Evolutionary conservation across 1,284 basidiomycete species (phyloP), one percentile per base, ranked within the genome.

Genomic region (Mycena citricolor): DNA sequence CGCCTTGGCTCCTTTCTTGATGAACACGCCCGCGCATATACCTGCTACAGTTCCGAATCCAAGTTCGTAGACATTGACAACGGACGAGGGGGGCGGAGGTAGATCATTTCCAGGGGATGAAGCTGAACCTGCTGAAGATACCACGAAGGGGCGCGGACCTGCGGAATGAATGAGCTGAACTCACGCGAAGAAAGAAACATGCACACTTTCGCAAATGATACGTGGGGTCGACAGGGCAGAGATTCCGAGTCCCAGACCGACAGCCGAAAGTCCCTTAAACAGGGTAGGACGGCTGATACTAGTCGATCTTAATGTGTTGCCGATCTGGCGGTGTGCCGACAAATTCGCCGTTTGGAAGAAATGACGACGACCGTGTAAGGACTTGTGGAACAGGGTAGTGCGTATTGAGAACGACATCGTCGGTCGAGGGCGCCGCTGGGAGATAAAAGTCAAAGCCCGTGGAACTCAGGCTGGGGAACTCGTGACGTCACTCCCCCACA

Each of bases 1-100:
- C 2, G 81, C 70, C 62, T 85, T 92, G 28, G 86, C 81, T 22
- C 94, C 94, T 66, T 97, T 97, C 70, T 95, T 97, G 57, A 97
- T 75, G 61, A 98, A 98, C 0, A 97, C 77, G 0, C 94, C 94
- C 0, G 91, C 83, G 59, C 92, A 97, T 37, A 97, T 64, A 2
- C 94, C 92, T 47, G 84, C 82, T 1, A 89, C 80, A 11, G 90
- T 89, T 23, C 94, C 94, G 60, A 97, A 97, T 0, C 83, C 75
- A 33, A 97, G 79, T 58, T 94, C 83, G 60, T 89, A 90, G n/a
- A 83, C 50, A 51, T 82, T 87, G 21, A 95, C 73, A 1, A 79
- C 76, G 26, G 89, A 91, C 39, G 71, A 57, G 2, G 89, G 83
- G 2, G 76, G 78, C 14, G 79, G 75, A 1, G 77, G 74, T 8